Evolutionary conservation across 2,329 filamentous ascomycete genomes (phyloP).

Genomic region (Beauveria brongniartii): DNA sequence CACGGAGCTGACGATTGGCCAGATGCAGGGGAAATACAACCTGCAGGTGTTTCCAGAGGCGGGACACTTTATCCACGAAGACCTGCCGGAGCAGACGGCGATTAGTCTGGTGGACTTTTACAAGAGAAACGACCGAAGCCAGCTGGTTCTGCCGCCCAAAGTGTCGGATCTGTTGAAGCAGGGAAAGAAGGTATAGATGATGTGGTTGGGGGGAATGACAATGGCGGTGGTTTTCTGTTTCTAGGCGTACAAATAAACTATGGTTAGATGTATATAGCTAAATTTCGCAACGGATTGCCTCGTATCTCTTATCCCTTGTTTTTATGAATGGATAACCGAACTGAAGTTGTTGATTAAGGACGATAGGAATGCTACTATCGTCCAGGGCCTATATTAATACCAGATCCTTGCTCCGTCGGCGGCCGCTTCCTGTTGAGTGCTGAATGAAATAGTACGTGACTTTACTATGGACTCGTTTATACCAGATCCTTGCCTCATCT

Average conservation of each 20-base stretch:
- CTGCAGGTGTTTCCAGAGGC: constrained; percentile 90
- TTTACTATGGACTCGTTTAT: neutral
- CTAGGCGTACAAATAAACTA: no score
- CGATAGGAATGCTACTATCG: no score
- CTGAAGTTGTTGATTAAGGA: no score
- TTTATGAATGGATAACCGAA: no score
- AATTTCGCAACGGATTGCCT: no score
- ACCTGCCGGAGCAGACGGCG: constrained; percentile 84
- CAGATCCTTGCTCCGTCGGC: neutral
- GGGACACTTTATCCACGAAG: constrained; percentile 95
- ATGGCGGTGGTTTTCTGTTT: no score
- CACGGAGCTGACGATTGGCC: constrained; percentile 87
- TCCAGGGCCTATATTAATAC: neutral
- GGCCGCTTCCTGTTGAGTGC: neutral
- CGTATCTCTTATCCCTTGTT: no score
- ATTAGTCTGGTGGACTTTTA: constrained; percentile 83
- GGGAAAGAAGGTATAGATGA: constrained; percentile 46
- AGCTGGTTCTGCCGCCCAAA: constrained; percentile 83
- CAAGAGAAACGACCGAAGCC: constrained; percentile 77
- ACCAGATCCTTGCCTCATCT: neutral
- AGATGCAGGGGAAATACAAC: constrained; percentile 98
- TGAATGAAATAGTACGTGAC: no score
- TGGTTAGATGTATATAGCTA: no score
- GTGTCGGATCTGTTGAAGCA: constrained; percentile 65
- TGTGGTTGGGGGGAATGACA: neutral